Evolutionary conservation across 202 grass and related monocot species (phyloP), one percentile per base, ranked within the genome.

Genomic region (Hordeum pubiflorum): DNA sequence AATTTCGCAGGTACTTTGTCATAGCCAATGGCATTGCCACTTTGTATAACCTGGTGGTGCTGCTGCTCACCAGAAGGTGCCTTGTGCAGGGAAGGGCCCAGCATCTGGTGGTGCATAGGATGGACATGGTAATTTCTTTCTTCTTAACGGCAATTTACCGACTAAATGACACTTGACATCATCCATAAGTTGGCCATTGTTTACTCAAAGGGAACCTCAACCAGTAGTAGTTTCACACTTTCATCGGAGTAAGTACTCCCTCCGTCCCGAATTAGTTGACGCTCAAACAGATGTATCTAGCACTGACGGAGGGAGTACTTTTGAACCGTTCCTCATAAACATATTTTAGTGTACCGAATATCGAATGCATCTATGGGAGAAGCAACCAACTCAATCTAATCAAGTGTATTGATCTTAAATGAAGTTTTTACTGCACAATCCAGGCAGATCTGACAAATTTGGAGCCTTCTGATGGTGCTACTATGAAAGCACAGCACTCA

Each of bases 1-100:
- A 11, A 76, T 82, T 70, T 23, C 77, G 85, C 82, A 96, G 92
- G 72, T 90, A 84, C 68, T 96, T 99, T 31, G 91, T 93, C 74
- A 54, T 82, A 58, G 91, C 75, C 79, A 96, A 99, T 75, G 83
- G 87, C 26, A 39, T 87, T 67, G 92, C 81, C 14, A 85, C 87
- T 40, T 55, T 72, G 5, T 90, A 91, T 27, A 91, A 93, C 57
- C 72, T 93, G 67, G 21, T 79, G 40, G 82, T 77, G 41, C 78
- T 77, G 41, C 78, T 88, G 43, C 77, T 96, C 46, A 10, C 84
- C 7, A 13, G 83, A n/a, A 74, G 83, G 57, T 72, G 58, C 50
- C 63, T 75, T 83, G 79, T 81, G 20, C 78, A 65, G 81, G n/a
- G 68, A 27, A 93, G 81, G 81, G 75, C n/a, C 18, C 50, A 87